phyloP scores from a whole-genome alignment of 805 yeast species.

The Yamadazyma sp. region DNA sequence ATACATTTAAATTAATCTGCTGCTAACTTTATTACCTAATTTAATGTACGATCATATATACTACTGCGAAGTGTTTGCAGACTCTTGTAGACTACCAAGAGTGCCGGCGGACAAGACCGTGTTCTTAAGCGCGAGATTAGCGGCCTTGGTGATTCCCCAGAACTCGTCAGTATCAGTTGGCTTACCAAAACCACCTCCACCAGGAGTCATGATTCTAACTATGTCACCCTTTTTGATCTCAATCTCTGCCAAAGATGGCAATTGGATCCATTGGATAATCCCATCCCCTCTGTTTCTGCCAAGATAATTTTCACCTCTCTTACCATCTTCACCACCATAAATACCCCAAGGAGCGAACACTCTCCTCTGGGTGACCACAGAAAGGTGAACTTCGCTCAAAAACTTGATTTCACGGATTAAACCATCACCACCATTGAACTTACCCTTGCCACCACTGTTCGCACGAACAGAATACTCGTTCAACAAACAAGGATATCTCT shows the following conservation, averaged over 20 bases:
- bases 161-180: slow-evolving; percentile 17
- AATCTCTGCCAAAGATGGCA: slow-evolving; percentile 68
- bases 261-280: slow-evolving; percentile 19
- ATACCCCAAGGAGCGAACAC: slow-evolving; percentile 23
- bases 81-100: slow-evolving; percentile 20
- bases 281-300: slow-evolving; percentile 30
- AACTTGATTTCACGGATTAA: slow-evolving; percentile 22
- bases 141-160: slow-evolving; percentile 13
- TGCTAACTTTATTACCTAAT: too few species aligned
- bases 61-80: slow-evolving; percentile 24
- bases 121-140: neutral
- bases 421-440: slow-evolving; percentile 21
- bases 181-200: slow-evolving; percentile 80
- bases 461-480: slow-evolving; percentile 16
- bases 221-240: slow-evolving; percentile 62
- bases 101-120: slow-evolving; percentile 19
- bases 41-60: neutral
- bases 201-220: slow-evolving; percentile 69
- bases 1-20: too few species aligned
- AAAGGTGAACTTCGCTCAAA: slow-evolving; percentile 17
- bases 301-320: slow-evolving; percentile 39
- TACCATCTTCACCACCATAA: slow-evolving; percentile 29
- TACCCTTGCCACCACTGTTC: slow-evolving; percentile 20
- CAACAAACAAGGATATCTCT: slow-evolving; percentile 19
- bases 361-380: slow-evolving; percentile 21